phyloP scores from a whole-genome alignment of 2,329 filamentous ascomycete genomes.

The Leptoxyphium fumago region DNA sequence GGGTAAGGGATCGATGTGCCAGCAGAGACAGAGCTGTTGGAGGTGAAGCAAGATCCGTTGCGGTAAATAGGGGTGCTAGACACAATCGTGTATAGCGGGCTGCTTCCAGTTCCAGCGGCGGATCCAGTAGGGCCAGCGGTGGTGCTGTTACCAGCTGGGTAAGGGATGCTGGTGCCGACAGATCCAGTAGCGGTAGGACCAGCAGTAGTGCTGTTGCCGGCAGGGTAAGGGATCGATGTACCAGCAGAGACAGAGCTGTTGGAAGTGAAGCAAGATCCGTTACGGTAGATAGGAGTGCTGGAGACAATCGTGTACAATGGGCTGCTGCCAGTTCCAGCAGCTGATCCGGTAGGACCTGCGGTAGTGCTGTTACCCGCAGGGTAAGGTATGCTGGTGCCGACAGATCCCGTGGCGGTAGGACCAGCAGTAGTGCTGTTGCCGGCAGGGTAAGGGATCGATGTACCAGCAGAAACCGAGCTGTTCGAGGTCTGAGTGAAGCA shows the following conservation, averaged over 20 bases:
- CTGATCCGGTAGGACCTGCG: neutral
- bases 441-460: neutral
- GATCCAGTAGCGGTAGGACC: neutral
- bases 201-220: neutral
- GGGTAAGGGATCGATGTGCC: neutral
- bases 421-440: neutral
- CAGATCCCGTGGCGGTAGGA: neutral
- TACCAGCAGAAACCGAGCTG: neutral
- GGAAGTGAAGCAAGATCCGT: neutral
- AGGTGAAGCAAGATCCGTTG: neutral
- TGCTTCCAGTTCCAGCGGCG: neutral
- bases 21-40: neutral
- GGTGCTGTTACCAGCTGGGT: neutral
- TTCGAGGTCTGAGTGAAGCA: neutral
- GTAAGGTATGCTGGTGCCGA: neutral
- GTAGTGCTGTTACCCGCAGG: neutral
- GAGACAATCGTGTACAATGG: neutral
- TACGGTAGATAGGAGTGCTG: neutral
- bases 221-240: neutral
- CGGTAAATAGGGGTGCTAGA: neutral
- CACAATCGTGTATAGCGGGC: neutral
- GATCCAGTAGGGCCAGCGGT: neutral
- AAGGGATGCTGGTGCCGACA: neutral
- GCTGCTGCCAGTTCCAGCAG: neutral
- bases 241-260: neutral